These are phyloP conservation scores for Aspergillus coremiiformis DNA, from an alignment of 495 filamentous ascomycete species.

Conservation along the genomic window DNA sequence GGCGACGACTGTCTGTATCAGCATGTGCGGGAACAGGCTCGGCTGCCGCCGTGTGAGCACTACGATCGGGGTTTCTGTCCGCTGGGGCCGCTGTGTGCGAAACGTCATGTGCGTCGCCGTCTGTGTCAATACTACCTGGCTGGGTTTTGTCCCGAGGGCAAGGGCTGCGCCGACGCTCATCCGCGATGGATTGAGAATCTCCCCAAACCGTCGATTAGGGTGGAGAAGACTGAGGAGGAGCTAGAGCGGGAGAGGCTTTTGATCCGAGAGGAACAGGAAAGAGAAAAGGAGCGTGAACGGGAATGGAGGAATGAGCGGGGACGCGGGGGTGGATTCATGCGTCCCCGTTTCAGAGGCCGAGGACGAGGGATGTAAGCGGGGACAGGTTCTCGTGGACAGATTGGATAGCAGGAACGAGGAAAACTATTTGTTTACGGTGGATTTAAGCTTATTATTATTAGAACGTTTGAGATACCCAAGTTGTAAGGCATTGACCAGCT, in stretches of 20 bases:
- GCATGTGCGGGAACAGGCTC: slow-evolving; percentile 76
- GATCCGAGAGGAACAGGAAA: slow-evolving; percentile 47
- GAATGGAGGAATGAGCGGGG: slow-evolving; percentile 45
- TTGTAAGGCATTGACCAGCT: background rate
- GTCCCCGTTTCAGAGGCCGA: slow-evolving; percentile 42
- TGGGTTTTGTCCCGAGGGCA: slow-evolving; percentile 89
- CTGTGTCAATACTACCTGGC: slow-evolving; percentile 83
- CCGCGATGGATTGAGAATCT: slow-evolving; percentile 67
- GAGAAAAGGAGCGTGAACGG: slow-evolving; percentile 43
- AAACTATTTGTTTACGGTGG: background rate
- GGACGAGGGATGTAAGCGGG: slow-evolving; percentile 32
- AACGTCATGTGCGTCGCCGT: slow-evolving; percentile 69
- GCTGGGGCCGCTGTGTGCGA: slow-evolving; percentile 74
- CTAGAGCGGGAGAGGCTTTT: slow-evolving; percentile 49
- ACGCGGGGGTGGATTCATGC: slow-evolving; percentile 42
- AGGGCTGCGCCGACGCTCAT: slow-evolving; percentile 72
- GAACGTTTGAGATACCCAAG: slow-evolving; percentile 5
- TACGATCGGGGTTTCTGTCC: slow-evolving; percentile 96
- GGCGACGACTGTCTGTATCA: slow-evolving; percentile 96
- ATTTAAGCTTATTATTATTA: slow-evolving; percentile 1
- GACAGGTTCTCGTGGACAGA: background rate
- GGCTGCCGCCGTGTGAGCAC: slow-evolving; percentile 81
- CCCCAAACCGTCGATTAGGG: slow-evolving; percentile 60
- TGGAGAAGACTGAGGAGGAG: slow-evolving; percentile 56
- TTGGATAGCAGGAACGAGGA: background rate